These are phyloP conservation scores for Neurospora sp. DNA, from an alignment of 495 filamentous ascomycete genomes.

Conservation along the genomic window DNA sequence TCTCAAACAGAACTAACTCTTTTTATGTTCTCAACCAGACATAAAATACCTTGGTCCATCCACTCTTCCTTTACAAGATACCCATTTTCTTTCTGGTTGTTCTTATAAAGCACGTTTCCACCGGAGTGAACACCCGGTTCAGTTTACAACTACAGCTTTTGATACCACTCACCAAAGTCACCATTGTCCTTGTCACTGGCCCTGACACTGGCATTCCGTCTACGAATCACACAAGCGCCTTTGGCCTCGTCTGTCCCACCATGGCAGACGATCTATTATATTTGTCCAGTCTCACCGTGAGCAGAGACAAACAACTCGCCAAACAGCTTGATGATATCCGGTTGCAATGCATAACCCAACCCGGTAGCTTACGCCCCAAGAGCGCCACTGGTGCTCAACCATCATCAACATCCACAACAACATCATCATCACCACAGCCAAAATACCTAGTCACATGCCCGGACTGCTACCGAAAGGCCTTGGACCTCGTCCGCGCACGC, in stretches of 20 bases:
- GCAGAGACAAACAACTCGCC: slow-evolving; percentile 10
- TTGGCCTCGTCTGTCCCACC: not conserved
- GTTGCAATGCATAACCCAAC: slow-evolving; percentile 15
- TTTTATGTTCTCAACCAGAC: not conserved
- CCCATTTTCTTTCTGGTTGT: not conserved
- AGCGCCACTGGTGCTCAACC: not conserved
- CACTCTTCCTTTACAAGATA: not conserved
- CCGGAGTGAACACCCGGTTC: not conserved
- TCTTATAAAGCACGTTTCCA: not conserved
- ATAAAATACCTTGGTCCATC: not conserved
- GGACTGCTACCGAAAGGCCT: slow-evolving; percentile 27
- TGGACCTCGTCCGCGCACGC: slow-evolving; percentile 26
- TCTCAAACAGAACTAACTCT: not conserved
- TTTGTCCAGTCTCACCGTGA: slow-evolving; percentile 8
- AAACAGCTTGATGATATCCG: slow-evolving; percentile 6
- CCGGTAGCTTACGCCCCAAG: slow-evolving; percentile 2
- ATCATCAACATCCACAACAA: not conserved
- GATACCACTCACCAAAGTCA: not conserved
- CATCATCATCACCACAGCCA: not conserved
- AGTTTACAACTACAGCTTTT: not conserved
- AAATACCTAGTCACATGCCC: slow-evolving; percentile 23
- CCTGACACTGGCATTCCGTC: not conserved
- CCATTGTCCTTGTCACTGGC: not conserved
- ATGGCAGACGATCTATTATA: not conserved
- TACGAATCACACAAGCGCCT: not conserved